Base-by-base conservation (phyloP, 1,139 yeast species). In the Saccharomycopsis phalli region DNA sequence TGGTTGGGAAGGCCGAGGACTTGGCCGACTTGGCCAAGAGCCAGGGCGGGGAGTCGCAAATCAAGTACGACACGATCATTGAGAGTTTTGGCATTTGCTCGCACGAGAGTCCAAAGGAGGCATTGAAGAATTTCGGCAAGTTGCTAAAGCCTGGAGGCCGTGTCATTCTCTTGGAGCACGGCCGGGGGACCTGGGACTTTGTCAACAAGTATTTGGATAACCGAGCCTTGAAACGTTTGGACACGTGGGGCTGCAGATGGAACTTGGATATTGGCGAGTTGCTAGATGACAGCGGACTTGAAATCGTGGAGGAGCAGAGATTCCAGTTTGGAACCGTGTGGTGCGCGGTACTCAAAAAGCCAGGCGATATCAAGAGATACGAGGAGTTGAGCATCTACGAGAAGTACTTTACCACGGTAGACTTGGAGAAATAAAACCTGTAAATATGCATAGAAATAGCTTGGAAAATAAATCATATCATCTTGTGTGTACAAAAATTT, bases 181-280 rank as follows among this genome's bases (percentile, higher is more conserved):
- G 98, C 2, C 69, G 95, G 53, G 83, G 95, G 45, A 69, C 75
- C 1, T 84, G 80, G 65, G 80, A 76, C 38, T 74, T 81, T 45
- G 71, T 91, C 50, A 91, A 93, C 59, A 72, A 76, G 34, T 77
- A 82, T 47, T 67, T 91, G 59, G 97, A 91, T 59, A 74, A 76
- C 49, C 70, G 93, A 50, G 88, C 95, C 5, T 87, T 76, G 43
- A 73, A 76, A 50, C 79, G 96, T 61, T 75, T 88, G 65, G 73
- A 81, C 49, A 78, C 81, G 10, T 91, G 97, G 97, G 97, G 96
- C 2, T 91, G 98, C 61, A 68, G 97, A 55, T 91, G 97, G 96
- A 91, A 91, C 55, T 66, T 91, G 49, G 97, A 91, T 55, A 84
- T 91, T 50, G 94, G 87, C 26, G 91, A 80, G 51, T 68, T 91